Conservation (phyloP, 139 green algal species). For the Trebouxia sp. region DNA sequence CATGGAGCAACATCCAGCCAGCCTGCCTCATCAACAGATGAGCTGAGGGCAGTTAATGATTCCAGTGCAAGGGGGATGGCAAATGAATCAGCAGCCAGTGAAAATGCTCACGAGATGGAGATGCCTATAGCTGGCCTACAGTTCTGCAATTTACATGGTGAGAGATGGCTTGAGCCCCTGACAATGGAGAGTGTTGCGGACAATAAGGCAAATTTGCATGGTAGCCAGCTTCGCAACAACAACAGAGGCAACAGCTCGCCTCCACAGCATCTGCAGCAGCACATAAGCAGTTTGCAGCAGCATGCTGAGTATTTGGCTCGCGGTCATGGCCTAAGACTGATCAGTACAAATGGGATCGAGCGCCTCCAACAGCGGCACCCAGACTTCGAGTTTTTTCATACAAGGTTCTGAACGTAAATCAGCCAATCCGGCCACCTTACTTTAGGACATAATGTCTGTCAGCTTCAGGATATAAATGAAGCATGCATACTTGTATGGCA, state of each 20-base stretch:
- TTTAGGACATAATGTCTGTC: neutral
- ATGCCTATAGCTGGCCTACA: slow-evolving; percentile 63
- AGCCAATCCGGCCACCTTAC: neutral
- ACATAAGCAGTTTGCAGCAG: slow-evolving; percentile 71
- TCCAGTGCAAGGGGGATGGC: neutral
- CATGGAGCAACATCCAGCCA: slow-evolving; percentile 17
- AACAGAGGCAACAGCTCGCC: slow-evolving; percentile 44
- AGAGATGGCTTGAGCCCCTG: slow-evolving; percentile 70
- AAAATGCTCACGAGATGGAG: slow-evolving; percentile 3
- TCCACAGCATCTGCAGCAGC: slow-evolving; percentile 51
- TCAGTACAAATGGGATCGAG: neutral
- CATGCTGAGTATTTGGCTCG: slow-evolving; percentile 60
- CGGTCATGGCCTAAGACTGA: slow-evolving; percentile 2
- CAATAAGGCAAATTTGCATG: neutral
- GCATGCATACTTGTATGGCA: too few relatives aligned
- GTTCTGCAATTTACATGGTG: slow-evolving; percentile 70
- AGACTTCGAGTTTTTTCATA: slow-evolving; percentile 26
- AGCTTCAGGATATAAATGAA: neutral
- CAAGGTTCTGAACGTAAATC: neutral
- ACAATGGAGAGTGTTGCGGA: slow-evolving; percentile 8
- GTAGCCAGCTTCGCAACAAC: neutral
- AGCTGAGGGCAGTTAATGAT: neutral
- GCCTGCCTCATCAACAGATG: neutral
- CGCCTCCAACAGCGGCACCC: slow-evolving; percentile 4
- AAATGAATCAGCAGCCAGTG: neutral